Base-by-base conservation (phyloP, 176 grass and related monocot genomes). In the Echinochloa phyllopogon region DNA sequence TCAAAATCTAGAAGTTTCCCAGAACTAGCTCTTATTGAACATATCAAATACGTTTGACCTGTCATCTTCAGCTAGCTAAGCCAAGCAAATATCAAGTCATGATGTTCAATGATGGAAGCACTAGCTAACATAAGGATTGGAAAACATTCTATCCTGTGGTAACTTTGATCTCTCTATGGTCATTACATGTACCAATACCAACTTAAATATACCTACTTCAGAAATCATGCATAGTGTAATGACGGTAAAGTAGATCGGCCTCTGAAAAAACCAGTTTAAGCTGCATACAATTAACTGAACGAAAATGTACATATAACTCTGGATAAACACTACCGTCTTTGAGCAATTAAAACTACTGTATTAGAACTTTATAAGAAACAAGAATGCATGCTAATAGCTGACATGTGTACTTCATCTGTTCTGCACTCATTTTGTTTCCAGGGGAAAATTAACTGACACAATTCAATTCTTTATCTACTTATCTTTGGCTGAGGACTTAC, bases 401-500 rank as follows among this genome's bases (percentile, higher is more conserved):
- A 10, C 41, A 44, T 16, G 7, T 77, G 65, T 42, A 78, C 8
- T 71, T 10, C 5, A 44, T 47, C 48, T 57, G n/a, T 10, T 58
- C 24, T 59, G 51, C 5, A 76, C 60, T 33, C 42, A 15, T 40
- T 49, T 78, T 12, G 10, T 20, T 73, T 36, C 49, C 16, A 51
- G 49, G 13, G 63, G 37, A 12, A 8, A 64, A 56, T 24, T 53
- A 69, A 80, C 40, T 58, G 16, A 75, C 49, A 51, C 49, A 51
- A 51, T 51, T 29, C 44, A 21, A 7, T 15, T 44, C 42, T 8
- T 44, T 44, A 44, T 44, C 49, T 51, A 51, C 0, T 44, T 81
- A 65, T 45, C 55, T 63, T 81, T 65, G 12, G 4, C 37, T 81
- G 29, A 79, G 42, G 24, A 69, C 83, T 62, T 78, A 90, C 88